Evolutionary conservation across 306 rosid genomes (phyloP).

Genomic region (Hippophae gyantsensis): DNA sequence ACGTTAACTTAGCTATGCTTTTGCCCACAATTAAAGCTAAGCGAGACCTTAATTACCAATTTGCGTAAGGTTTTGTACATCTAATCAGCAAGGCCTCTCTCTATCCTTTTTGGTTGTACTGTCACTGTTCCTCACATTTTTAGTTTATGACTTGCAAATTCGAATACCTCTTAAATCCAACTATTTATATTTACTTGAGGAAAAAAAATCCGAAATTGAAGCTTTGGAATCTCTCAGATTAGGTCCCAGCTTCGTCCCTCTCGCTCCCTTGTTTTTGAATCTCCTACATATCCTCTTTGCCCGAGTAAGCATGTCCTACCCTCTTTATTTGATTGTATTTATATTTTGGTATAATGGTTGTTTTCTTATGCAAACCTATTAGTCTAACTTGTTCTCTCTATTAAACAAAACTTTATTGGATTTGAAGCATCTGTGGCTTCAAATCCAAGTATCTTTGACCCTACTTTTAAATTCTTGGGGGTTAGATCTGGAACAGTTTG

Average conservation of each 20-base stretch:
- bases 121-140: too few relatives aligned
- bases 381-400: background rate
- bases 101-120: background rate
- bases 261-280: conserved; percentile 19
- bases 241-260: background rate
- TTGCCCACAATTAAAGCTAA: conserved; percentile 41
- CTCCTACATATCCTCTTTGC: conserved; percentile 22
- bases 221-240: background rate
- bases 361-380: conserved; percentile 2
- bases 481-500: conserved; percentile 39
- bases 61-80: conserved; percentile 7
- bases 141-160: too few relatives aligned
- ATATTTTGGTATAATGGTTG: background rate
- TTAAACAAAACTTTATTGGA: conserved; percentile 9
- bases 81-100: background rate
- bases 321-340: background rate
- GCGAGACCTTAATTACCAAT: conserved; percentile 11
- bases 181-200: conserved; percentile 2
- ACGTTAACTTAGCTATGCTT: background rate
- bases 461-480: conserved; percentile 17
- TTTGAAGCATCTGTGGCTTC: conserved; percentile 12
- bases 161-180: background rate
- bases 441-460: conserved; percentile 6
- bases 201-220: background rate
- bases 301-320: conserved; percentile 13